Base-by-base conservation (phyloP, 1,284 basidiomycete genomes). In the Puccinia hordei region DNA sequence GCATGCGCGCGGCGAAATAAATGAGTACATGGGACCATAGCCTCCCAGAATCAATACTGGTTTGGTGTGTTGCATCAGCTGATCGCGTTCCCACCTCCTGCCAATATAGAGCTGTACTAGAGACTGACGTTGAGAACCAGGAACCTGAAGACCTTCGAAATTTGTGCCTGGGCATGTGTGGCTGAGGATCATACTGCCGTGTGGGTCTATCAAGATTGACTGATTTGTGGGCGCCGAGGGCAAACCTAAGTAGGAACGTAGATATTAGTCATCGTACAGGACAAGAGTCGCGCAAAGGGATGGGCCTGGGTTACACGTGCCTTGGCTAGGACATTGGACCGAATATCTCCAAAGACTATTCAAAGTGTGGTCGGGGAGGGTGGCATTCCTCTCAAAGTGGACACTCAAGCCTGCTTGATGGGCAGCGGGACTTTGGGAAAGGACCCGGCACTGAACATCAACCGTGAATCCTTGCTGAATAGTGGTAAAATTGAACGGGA, bases 401-500 rank as follows among this genome's bases (percentile, higher is more conserved):
- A 46, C 46, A 8, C 24, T 57, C 57, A 75, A 33, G 2, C 24
- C 27, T 49, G 73, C 27, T 59, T 63, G 30, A 30, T 33, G n/a
- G 10, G 24, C n/a, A 44, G 33, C 44, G 19, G 59, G 33, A 22
- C 46, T 41, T 15, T 12, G 15, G 6, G 73, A 57, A 12, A 75
- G 59, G 6, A 19, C 44, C 35, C 19, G 44, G 41, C 73, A 75
- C n/a, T 46, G 15, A 2, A 75, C 41, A 19, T 75, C 73, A 65
- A 38, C 73, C 35, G 73, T 75, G 24, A 61, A 75, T n/a, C 73
- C 73, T 12, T 75, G 73, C 57, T 75, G 73, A 59, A 75, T 24
- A n/a, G 57, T 75, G 57, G 73, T 75, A 41, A 61, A 75, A 49
- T 75, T 75, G 73, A 51, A 75, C 9, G 59, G n/a, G 27, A 75